These are phyloP conservation scores for Aureobasidium sp. DNA, from an alignment of 2,329 filamentous ascomycete species.

Conservation along the genomic window DNA sequence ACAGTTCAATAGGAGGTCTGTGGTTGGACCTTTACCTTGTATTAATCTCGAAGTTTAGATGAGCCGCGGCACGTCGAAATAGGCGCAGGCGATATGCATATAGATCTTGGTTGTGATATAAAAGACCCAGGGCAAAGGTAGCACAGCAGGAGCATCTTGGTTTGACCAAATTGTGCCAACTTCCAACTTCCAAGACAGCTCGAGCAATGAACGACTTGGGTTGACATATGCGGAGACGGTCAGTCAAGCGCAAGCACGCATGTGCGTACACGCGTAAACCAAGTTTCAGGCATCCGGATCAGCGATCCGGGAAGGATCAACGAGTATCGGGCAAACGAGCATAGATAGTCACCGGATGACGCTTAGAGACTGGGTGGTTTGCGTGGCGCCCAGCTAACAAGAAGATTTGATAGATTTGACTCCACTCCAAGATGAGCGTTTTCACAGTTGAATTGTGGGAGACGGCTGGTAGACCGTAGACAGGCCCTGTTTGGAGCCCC, in stretches of 20 bases:
- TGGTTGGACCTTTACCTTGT: slow-evolving; percentile 1
- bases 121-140: neutral
- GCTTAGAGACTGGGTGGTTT: neutral
- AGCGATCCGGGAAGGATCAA: neutral
- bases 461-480: neutral
- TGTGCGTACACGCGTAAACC: neutral
- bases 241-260: neutral
- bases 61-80: neutral
- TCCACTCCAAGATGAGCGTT: neutral
- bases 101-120: neutral
- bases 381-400: slow-evolving; percentile 6
- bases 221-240: slow-evolving; percentile 1
- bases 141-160: slow-evolving; percentile 2
- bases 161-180: slow-evolving; percentile 1
- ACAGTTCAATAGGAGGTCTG: slow-evolving; percentile 1
- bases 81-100: neutral
- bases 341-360: neutral
- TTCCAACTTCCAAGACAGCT: neutral
- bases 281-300: slow-evolving; percentile 7
- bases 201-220: neutral
- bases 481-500: neutral
- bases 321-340: neutral
- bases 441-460: neutral
- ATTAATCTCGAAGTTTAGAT: neutral
- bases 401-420: neutral